Evolutionary conservation across 1,139 yeast genomes (phyloP).

Genomic region (Citeromyces siamensis): DNA sequence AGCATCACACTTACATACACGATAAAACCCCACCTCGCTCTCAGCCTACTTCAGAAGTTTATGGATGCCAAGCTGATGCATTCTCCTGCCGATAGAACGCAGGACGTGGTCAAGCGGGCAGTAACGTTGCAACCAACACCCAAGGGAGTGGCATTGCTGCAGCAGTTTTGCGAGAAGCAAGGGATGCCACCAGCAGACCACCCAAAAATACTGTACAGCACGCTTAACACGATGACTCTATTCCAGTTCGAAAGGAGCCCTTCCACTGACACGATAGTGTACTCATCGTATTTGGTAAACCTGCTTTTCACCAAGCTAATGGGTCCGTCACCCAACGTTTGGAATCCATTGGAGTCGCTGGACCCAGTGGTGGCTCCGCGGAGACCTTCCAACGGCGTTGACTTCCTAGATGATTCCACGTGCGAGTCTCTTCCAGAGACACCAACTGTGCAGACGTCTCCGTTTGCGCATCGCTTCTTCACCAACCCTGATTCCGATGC

Average conservation of each 20-base stretch:
- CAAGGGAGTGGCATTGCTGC: slow-evolving; percentile 69
- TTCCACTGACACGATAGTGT: slow-evolving; percentile 45
- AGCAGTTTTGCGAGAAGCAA: slow-evolving; percentile 40
- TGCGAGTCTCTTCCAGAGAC: neutral
- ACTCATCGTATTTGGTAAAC: slow-evolving; percentile 53
- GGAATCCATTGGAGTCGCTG: slow-evolving; percentile 31
- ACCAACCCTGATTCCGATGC: slow-evolving; percentile 87
- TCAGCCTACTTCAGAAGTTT: slow-evolving; percentile 37
- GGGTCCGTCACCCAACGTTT: slow-evolving; percentile 60
- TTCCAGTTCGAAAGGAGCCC: slow-evolving; percentile 58
- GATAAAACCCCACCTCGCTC: slow-evolving; percentile 40
- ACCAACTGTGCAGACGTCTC: slow-evolving; percentile 26
- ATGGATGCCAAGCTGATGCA: slow-evolving; percentile 62
- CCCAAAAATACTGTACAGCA: slow-evolving; percentile 38
- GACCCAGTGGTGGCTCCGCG: neutral
- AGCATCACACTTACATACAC: slow-evolving; percentile 48
- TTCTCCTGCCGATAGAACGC: slow-evolving; percentile 64
- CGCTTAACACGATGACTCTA: slow-evolving; percentile 61
- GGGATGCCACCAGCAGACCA: slow-evolving; percentile 31
- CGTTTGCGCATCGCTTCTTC: slow-evolving; percentile 66
- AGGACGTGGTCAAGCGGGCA: slow-evolving; percentile 28
- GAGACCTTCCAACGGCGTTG: neutral
- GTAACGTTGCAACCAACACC: slow-evolving; percentile 74
- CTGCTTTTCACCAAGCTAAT: slow-evolving; percentile 51
- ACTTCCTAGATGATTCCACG: neutral